Percentiles rank a stretch among this genome's conserved stretches.
Conservation (phyloP, 2,329 filamentous ascomycete genomes). For the Bipolaris oryzae region DNA sequence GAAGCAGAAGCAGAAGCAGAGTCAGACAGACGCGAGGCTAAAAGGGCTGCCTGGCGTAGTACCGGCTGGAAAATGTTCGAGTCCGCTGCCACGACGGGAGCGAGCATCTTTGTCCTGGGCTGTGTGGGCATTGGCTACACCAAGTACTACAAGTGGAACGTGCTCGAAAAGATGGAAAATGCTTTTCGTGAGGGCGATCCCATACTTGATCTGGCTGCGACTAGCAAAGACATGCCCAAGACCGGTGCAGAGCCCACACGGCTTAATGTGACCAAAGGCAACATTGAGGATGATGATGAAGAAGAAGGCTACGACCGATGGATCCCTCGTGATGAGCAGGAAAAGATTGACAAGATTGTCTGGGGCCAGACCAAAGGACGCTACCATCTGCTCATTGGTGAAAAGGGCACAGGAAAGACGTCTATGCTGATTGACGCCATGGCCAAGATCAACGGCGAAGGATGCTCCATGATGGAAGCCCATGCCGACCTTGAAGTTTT, state of each 20-base stretch:
- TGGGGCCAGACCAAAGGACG: constrained; percentile 74
- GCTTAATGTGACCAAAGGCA: constrained; percentile 20
- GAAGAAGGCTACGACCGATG: constrained; percentile 68
- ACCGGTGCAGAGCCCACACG: constrained; percentile 25
- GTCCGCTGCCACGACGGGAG: constrained; percentile 57
- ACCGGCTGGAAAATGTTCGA: constrained; percentile 61
- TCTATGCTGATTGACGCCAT: constrained; percentile 97
- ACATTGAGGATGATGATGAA: constrained; percentile 53
- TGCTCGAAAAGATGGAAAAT: constrained; percentile 89
- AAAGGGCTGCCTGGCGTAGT: constrained; percentile 40
- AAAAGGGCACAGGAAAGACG: constrained; percentile 96
- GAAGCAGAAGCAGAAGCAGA: constrained; percentile 7
- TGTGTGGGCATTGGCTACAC: constrained; percentile 56
- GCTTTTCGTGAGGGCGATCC: constrained; percentile 93
- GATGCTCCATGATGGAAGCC: constrained; percentile 93
- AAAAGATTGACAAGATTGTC: constrained; percentile 81
- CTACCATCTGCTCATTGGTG: constrained; percentile 89
- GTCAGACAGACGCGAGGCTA: constrained; percentile 16
- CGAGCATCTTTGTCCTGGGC: constrained; percentile 57
- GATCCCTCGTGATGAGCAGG: constrained; percentile 84
- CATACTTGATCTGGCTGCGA: constrained; percentile 70
- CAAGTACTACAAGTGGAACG: constrained; percentile 79
- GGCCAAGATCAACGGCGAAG: constrained; percentile 87
- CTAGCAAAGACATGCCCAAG: constrained; percentile 42
- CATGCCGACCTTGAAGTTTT: constrained; percentile 96